phyloP scores from a whole-genome alignment of 139 green algal species.

The Medakamo hakoo region DNA sequence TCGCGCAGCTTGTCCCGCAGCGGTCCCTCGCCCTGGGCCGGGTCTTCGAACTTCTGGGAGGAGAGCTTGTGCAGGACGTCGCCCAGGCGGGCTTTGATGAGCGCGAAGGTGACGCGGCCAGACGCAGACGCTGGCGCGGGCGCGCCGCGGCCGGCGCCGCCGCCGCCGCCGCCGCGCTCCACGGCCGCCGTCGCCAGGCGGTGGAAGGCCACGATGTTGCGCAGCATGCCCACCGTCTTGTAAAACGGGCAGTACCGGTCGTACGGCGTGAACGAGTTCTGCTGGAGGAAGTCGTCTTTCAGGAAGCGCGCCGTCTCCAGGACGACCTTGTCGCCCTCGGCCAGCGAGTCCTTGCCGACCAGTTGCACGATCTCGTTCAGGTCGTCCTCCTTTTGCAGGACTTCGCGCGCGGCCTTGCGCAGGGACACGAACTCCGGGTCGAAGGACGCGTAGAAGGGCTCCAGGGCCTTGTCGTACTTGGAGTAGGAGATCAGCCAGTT shows the following conservation, averaged over 20 bases:
- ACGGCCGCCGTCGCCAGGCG: constrained; percentile 54
- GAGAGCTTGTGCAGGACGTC: constrained; percentile 86
- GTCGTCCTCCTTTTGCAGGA: constrained; percentile 98
- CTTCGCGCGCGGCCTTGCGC: constrained; percentile 43
- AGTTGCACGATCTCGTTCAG: constrained; percentile 99
- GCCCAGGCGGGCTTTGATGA: constrained; percentile 85
- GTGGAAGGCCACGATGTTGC: constrained; percentile 89
- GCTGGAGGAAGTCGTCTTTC: constrained; percentile 98
- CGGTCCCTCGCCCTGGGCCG: constrained; percentile 53
- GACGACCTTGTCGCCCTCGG: constrained; percentile 93
- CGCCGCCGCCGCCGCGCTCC: constrained; percentile 52
- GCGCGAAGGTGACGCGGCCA: constrained; percentile 85
- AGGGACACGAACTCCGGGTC: constrained; percentile 70
- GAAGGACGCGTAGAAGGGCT: constrained; percentile 93
- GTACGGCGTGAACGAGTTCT: constrained; percentile 95
- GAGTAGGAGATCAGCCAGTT: constrained; percentile 99
- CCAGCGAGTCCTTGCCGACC: constrained; percentile 95
- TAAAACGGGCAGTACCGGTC: constrained; percentile 97
- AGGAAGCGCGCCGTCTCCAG: constrained; percentile 93
- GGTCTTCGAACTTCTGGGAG: constrained; percentile 96
- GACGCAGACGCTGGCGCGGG: constrained; percentile 31
- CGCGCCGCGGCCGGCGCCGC: constrained; percentile 24
- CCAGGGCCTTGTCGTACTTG: constrained; percentile 94
- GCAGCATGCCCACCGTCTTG: constrained; percentile 91
- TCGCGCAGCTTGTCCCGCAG: constrained; percentile 53